Evolutionary conservation across 495 filamentous ascomycete genomes (phyloP).

Genomic region (Penicillium paradoxum): DNA sequence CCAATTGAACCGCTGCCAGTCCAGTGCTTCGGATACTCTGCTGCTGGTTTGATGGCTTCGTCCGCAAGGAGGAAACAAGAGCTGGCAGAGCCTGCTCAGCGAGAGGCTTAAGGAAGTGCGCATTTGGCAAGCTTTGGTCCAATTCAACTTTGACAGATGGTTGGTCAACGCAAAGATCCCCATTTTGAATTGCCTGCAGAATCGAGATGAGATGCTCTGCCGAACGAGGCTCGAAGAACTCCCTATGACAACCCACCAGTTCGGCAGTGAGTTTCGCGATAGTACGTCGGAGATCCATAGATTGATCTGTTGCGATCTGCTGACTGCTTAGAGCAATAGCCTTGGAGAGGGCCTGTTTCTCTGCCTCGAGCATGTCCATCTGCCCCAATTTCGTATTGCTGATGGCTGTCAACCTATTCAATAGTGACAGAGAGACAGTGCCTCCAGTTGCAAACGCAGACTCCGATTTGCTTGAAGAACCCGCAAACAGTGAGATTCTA

Average conservation of each 20-base stretch:
- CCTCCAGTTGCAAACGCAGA: constrained; percentile 45
- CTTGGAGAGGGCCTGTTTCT: constrained; percentile 57
- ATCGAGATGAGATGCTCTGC: constrained; percentile 23
- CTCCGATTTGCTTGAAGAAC: constrained; percentile 21
- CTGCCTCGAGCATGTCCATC: constrained; percentile 59
- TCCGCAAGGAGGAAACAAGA: constrained; percentile 27
- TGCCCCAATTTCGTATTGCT: constrained; percentile 53
- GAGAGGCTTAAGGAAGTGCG: constrained; percentile 35
- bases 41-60: constrained; percentile 6
- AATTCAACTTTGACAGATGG: constrained; percentile 16
- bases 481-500: constrained; percentile 34
- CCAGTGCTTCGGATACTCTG: constrained; percentile 22
- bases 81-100: constrained; percentile 29
- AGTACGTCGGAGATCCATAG: constrained; percentile 41
- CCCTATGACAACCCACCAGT: constrained; percentile 40
- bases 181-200: constrained; percentile 23
- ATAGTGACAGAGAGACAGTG: constrained; percentile 49
- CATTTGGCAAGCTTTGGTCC: constrained; percentile 18
- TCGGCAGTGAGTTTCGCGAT: constrained; percentile 47
- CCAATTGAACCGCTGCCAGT: constrained; percentile 34
- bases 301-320: constrained; percentile 44
- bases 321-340: constrained; percentile 44
- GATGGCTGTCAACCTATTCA: constrained; percentile 51
- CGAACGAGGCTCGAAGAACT: constrained; percentile 32
- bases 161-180: constrained; percentile 7